A percentile compares a stretch with the other conserved stretches of the same genome.
These are phyloP conservation scores for Pezicula carpinea DNA, from an alignment of 2,329 filamentous ascomycete genomes.

Conservation along the genomic window DNA sequence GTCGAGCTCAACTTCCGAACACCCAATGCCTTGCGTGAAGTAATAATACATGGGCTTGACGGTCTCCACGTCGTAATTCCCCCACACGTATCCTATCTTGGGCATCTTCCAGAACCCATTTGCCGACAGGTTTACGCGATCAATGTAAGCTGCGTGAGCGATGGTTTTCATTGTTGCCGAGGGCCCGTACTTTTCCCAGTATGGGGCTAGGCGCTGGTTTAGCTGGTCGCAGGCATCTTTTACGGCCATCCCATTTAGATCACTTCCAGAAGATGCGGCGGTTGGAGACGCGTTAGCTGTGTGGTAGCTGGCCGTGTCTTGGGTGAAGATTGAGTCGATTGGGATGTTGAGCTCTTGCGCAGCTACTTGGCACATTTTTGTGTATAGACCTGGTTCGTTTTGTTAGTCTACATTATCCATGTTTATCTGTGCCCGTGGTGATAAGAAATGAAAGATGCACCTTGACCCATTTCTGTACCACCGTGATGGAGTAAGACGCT, in stretches of 20 bases:
- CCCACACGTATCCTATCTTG: constrained; percentile 92
- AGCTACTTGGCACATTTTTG: constrained; percentile 92
- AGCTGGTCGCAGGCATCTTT: constrained; percentile 86
- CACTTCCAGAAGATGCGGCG: constrained; percentile 85
- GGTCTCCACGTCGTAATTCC: constrained; percentile 70
- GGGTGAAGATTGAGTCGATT: constrained; percentile 76
- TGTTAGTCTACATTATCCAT: neutral
- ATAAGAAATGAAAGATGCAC: constrained; percentile 28
- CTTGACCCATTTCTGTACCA: constrained; percentile 96
- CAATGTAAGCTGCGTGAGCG: constrained; percentile 87
- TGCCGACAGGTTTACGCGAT: constrained; percentile 87
- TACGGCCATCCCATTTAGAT: constrained; percentile 94
- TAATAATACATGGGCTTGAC: constrained; percentile 79
- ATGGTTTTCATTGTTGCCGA: constrained; percentile 79
- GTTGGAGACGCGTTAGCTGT: constrained; percentile 90
- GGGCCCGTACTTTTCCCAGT: constrained; percentile 73
- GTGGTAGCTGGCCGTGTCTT: constrained; percentile 89
- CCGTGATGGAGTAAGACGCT: constrained; percentile 88
- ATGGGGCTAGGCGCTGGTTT: constrained; percentile 79
- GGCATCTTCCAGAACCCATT: constrained; percentile 96
- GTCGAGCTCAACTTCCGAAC: constrained; percentile 86
- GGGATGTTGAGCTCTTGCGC: constrained; percentile 82
- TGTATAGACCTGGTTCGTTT: constrained; percentile 54
- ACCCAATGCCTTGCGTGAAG: constrained; percentile 81
- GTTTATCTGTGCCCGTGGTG: neutral